Percentiles rank a stretch among this genome's conserved stretches.
Conservation (phyloP, 306 rosid genomes). For the Astragalus membranaceus region DNA sequence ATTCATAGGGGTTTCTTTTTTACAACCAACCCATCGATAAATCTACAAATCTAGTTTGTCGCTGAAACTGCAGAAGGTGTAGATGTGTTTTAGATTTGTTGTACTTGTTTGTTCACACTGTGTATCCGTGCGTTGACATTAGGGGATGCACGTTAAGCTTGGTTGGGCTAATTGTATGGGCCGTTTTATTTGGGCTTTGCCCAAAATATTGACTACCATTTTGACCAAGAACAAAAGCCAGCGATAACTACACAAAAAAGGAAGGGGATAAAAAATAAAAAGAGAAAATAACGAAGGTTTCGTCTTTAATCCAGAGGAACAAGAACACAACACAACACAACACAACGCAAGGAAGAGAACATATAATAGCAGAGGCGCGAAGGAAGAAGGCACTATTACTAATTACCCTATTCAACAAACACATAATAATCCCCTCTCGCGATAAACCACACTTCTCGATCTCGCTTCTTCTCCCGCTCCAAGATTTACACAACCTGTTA, state of each 20-base stretch:
- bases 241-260: neutral
- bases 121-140: too few relatives aligned
- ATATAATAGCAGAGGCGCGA: slow-evolving; percentile 27
- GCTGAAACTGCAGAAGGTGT: too few relatives aligned
- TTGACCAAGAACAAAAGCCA: neutral
- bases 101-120: too few relatives aligned
- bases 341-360: slow-evolving; percentile 30
- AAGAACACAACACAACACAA: slow-evolving; percentile 29
- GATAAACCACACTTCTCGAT: slow-evolving; percentile 37
- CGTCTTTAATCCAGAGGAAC: slow-evolving; percentile 40
- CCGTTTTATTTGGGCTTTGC: too few relatives aligned
- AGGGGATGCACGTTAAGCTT: too few relatives aligned
- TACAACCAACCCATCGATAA: too few relatives aligned
- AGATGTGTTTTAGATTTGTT: too few relatives aligned
- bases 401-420: slow-evolving; percentile 15
- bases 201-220: too few relatives aligned
- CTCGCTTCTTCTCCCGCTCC: slow-evolving; percentile 34
- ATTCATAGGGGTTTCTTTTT: too few relatives aligned
- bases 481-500: slow-evolving; percentile 33
- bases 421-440: neutral
- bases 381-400: slow-evolving; percentile 16
- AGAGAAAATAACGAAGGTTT: slow-evolving; percentile 27
- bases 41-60: too few relatives aligned
- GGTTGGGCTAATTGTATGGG: too few relatives aligned
- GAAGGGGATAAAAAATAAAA: neutral